phyloP scores from a whole-genome alignment of 129 eudicot genomes.

The Centella asiatica region DNA sequence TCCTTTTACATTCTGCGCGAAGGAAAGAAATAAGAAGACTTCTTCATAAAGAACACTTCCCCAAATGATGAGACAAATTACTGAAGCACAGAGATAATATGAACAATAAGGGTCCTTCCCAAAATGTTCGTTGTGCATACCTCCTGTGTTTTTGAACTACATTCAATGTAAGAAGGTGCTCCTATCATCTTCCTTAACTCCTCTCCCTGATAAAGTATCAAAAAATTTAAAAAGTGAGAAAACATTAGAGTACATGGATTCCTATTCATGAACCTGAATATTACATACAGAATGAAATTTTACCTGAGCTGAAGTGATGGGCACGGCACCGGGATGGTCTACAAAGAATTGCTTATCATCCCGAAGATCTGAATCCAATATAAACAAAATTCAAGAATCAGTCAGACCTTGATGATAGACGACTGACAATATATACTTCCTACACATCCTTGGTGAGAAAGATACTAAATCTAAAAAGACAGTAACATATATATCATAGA shows the following conservation, averaged over 20 bases:
- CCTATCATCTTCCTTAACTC: conserved; percentile 84
- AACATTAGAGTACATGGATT: conserved; percentile 6
- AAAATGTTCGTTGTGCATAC: conserved; percentile 16
- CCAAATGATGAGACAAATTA: neutral
- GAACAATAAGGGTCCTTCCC: neutral
- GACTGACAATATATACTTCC: neutral
- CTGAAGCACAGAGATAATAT: neutral
- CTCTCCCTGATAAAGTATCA: conserved; percentile 59
- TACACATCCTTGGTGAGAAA: neutral
- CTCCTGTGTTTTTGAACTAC: conserved; percentile 95
- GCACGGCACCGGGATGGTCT: conserved; percentile 80
- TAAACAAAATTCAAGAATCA: conserved; percentile 8
- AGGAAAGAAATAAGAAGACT: neutral
- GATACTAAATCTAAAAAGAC: neutral
- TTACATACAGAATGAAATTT: conserved; percentile 7
- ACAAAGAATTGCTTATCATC: conserved; percentile 75
- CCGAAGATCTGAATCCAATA: conserved; percentile 59
- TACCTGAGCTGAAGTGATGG: conserved; percentile 67
- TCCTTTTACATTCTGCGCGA: conserved; percentile 33
- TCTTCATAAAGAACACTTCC: neutral
- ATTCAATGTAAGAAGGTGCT: conserved; percentile 89
- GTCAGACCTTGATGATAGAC: conserved; percentile 4
- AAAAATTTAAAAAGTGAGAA: conserved; percentile 11
- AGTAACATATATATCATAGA: neutral
- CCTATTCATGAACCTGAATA: neutral